Evolutionary conservation across 78 protist species (phyloP).

Genomic region (Dictyostelium discoideum): DNA sequence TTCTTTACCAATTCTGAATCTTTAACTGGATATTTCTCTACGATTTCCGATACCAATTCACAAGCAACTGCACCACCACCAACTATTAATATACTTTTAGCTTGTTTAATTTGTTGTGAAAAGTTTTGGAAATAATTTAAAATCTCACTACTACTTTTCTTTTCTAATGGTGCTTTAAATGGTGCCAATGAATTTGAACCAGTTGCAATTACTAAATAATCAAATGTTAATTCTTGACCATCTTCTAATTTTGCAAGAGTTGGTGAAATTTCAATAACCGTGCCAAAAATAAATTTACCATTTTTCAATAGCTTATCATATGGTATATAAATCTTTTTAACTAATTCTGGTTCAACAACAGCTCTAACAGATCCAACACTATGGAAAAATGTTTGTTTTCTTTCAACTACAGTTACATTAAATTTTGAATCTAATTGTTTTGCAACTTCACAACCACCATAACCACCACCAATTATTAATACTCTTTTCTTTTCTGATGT

Average conservation of each 20-base stretch:
- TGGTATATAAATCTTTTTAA: constrained; percentile 26
- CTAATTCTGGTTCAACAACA: constrained; percentile 35
- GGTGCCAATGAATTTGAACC: constrained; percentile 57
- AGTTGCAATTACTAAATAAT: constrained; percentile 58
- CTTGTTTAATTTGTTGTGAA: constrained; percentile 6
- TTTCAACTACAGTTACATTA: constrained; percentile 73
- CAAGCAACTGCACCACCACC: constrained; percentile 72
- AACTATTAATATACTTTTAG: constrained; percentile 2
- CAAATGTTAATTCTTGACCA: constrained; percentile 20
- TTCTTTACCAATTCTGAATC: not conserved
- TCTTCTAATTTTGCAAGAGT: not conserved
- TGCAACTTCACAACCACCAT: constrained; percentile 55
- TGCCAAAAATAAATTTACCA: constrained; percentile 23
- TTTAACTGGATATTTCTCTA: not conserved
- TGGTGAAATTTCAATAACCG: constrained; percentile 34
- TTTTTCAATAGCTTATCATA: constrained; percentile 43
- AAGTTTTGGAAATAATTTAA: not conserved
- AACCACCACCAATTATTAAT: constrained; percentile 76
- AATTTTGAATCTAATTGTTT: constrained; percentile 37
- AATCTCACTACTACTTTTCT: not conserved
- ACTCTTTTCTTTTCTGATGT: constrained; percentile 43
- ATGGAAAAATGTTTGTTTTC: constrained; percentile 47
- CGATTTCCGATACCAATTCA: constrained; percentile 51
- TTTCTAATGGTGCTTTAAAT: constrained; percentile 30
- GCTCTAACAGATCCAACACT: constrained; percentile 38